Conservation (phyloP, 192 early-diverging fungal species). For the Backusella australiensis region DNA sequence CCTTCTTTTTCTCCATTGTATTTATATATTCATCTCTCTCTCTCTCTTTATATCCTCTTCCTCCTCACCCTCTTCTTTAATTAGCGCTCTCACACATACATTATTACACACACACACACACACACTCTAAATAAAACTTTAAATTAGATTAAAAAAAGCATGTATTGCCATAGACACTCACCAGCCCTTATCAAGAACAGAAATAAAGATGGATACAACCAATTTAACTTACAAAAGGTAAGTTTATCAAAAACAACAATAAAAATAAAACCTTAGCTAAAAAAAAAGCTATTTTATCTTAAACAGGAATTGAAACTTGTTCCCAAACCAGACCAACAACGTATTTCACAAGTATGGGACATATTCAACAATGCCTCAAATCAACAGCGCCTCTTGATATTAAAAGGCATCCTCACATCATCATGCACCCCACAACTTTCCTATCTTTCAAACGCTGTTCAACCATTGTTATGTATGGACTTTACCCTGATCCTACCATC, state of each 20-base stretch:
- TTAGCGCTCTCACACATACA: background rate
- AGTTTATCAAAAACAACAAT: background rate
- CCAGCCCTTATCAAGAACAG: constrained; percentile 45
- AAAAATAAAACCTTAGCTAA: background rate
- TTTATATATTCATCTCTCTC: background rate
- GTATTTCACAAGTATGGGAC: constrained; percentile 61
- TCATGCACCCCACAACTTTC: constrained; percentile 87
- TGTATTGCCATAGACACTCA: constrained; percentile 46
- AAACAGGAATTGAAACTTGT: constrained; percentile 48
- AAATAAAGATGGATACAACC: constrained; percentile 40
- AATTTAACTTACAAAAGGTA: constrained; percentile 43
- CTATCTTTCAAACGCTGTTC: constrained; percentile 66
- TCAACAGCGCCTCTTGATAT: constrained; percentile 58
- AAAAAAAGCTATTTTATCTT: background rate
- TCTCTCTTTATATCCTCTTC: background rate
- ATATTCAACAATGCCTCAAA: constrained; percentile 59
- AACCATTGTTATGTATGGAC: constrained; percentile 73
- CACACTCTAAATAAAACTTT: background rate
- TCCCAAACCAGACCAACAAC: constrained; percentile 51
- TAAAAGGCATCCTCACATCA: constrained; percentile 72
- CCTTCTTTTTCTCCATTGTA: background rate
- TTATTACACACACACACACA: background rate
- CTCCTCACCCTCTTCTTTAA: background rate
- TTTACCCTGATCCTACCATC: constrained; percentile 69
- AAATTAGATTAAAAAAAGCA: background rate